These are phyloP conservation scores for Globisporangium orthogonon DNA, from an alignment of 352 stramenopile species.

Conservation along the genomic window DNA sequence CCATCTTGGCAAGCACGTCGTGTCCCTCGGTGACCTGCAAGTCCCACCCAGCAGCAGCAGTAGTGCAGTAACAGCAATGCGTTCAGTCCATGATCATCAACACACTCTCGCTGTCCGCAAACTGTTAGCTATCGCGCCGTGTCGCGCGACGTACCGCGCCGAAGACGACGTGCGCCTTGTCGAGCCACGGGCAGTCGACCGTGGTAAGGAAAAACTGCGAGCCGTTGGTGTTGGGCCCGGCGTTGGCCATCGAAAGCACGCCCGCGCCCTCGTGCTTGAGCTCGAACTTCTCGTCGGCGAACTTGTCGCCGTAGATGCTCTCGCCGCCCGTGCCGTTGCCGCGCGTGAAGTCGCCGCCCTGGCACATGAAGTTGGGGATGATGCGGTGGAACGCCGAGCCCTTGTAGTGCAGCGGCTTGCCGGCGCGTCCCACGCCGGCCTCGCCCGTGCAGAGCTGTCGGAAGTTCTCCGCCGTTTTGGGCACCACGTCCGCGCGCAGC, in stretches of 20 bases:
- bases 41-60: not conserved
- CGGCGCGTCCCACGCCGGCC: slow-evolving; percentile 82
- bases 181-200: slow-evolving; percentile 88
- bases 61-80: not conserved
- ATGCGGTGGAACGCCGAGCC: slow-evolving; percentile 90
- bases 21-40: slow-evolving; percentile 85
- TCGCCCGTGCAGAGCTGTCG: slow-evolving; percentile 95
- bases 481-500: slow-evolving; percentile 93
- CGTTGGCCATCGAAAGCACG: slow-evolving; percentile 96
- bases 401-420: slow-evolving; percentile 86
- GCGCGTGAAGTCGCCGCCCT: slow-evolving; percentile 96
- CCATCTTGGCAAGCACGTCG: slow-evolving; percentile 96
- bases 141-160: slow-evolving; percentile 61
- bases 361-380: slow-evolving; percentile 93
- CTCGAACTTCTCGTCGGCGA: slow-evolving; percentile 95
- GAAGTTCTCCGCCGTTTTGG: slow-evolving; percentile 99
- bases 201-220: slow-evolving; percentile 98
- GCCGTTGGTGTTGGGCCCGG: slow-evolving; percentile 95
- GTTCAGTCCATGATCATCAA: not conserved
- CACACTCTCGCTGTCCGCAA: not conserved
- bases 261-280: slow-evolving; percentile 89
- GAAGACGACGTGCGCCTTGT: slow-evolving; percentile 90
- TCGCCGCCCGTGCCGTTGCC: slow-evolving; percentile 86
- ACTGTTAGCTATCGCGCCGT: too few relatives aligned
- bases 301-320: slow-evolving; percentile 94